Evolutionary conservation across 176 grass and related monocot species (phyloP), one percentile per base, ranked within the genome.

Genomic region (bread wheat (Triticum aestivum)): DNA sequence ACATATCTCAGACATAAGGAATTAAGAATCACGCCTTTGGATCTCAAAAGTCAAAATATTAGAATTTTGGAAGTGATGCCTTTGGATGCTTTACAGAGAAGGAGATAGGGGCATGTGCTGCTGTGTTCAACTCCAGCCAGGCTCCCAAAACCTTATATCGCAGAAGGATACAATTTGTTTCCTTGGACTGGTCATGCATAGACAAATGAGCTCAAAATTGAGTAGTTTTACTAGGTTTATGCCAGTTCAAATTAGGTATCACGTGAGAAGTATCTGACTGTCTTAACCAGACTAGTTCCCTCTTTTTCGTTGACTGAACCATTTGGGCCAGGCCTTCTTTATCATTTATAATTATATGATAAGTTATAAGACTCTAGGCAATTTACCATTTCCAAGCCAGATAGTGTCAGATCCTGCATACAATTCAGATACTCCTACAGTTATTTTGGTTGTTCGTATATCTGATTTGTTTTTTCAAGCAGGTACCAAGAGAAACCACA

Each of bases 401-500:
- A 79, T 27, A 62, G 77, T 41, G 59, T 42, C 35, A 64, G n/a
- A 79, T 79, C 59, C 39, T 79, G 77, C 35, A 62, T 64, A 59
- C 58, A 62, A 79, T 64, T 64, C 77, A 63, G 77, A 65, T 51
- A 47, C 44, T 47, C 11, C 44, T 47, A 74, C 27, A 15, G 4
- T 65, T 66, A 51, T n/a, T 18, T 75, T 41, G 6, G 13, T 17
- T 82, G n/a, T 41, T 75, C 61, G n/a, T 9, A 75, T 73, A 61
- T 63, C 65, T 76, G 45, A 47, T 88, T 71, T 79, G 30, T 26
- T 10, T 9, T 61, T 84, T 41, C 75, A 79, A 84, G 69, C 62
- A 89, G 75, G 81, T 23, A 64, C 32, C 13, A 72, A 72, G 3
- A 39, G 49, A 58, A 83, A 61, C n/a, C 49, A 27, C 35, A 69